Evolutionary conservation across 305 asterid species (phyloP).

Genomic region (Fraxinus dipetala): DNA sequence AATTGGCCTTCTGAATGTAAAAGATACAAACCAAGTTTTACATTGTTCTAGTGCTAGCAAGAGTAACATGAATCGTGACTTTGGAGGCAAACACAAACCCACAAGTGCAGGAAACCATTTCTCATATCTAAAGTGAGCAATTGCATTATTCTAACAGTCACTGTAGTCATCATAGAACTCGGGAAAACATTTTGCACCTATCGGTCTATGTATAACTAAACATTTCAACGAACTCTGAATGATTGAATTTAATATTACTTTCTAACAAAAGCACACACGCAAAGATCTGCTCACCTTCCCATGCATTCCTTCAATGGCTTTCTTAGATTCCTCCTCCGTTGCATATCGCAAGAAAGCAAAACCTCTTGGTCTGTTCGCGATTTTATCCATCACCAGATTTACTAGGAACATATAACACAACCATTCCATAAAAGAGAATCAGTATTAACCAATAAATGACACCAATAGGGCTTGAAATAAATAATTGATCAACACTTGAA

Average conservation of each 20-base stretch:
- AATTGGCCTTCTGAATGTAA: neutral
- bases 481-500: neutral
- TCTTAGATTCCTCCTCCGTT: slow-evolving; percentile 65
- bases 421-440: neutral
- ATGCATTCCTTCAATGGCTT: slow-evolving; percentile 66
- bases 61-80: neutral
- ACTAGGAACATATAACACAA: neutral
- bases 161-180: neutral
- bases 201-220: neutral
- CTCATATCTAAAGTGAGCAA: neutral
- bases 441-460: neutral
- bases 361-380: neutral
- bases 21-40: neutral
- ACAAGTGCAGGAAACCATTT: neutral
- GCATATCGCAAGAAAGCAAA: slow-evolving; percentile 72
- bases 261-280: neutral
- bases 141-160: neutral
- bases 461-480: neutral
- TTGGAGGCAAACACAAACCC: neutral
- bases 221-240: neutral
- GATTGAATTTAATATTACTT: neutral
- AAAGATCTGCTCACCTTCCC: slow-evolving; percentile 28
- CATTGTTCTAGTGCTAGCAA: neutral
- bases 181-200: neutral
- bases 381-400: slow-evolving; percentile 1